A percentile compares a stretch with the other conserved stretches of the same genome.
phyloP scores from a whole-genome alignment of 2,329 filamentous ascomycete genomes.

The Aschersonia sp. region DNA sequence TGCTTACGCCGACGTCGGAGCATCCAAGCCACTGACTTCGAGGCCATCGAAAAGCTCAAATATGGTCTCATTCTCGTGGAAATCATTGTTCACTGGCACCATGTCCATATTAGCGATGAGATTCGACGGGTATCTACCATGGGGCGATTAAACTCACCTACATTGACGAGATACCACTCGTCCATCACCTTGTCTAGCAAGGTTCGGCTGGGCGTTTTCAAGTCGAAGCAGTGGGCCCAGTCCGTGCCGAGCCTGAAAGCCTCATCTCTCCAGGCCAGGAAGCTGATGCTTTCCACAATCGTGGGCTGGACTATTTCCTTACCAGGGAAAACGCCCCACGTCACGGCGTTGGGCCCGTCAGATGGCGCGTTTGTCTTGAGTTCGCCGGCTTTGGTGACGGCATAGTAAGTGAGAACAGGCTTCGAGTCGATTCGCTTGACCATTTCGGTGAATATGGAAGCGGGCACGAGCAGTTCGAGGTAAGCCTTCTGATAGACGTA shows the following conservation, averaged over 20 bases:
- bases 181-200: conserved; percentile 76
- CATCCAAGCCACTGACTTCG: conserved; percentile 48
- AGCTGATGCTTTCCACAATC: conserved; percentile 96
- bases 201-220: conserved; percentile 59
- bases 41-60: conserved; percentile 79
- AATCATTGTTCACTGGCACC: conserved; percentile 83
- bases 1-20: conserved; percentile 7
- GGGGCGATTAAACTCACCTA: conserved; percentile 45
- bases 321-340: conserved; percentile 97
- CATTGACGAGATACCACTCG: conserved; percentile 87
- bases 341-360: conserved; percentile 92
- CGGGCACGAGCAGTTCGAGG: conserved; percentile 77
- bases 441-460: conserved; percentile 63
- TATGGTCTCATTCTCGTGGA: conserved; percentile 69
- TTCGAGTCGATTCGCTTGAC: conserved; percentile 63
- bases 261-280: conserved; percentile 97
- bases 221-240: conserved; percentile 84
- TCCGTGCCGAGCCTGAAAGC: conserved; percentile 85
- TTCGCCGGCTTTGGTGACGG: conserved; percentile 70
- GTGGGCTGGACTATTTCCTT: conserved; percentile 99
- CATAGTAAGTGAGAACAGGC: conserved; percentile 82
- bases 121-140: not conserved
- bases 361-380: conserved; percentile 72
- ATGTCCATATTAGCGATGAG: not conserved
- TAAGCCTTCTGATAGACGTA: conserved; percentile 99